phyloP scores from a whole-genome alignment of 2,329 filamentous ascomycete genomes.

The Akanthomyces lecanii region DNA sequence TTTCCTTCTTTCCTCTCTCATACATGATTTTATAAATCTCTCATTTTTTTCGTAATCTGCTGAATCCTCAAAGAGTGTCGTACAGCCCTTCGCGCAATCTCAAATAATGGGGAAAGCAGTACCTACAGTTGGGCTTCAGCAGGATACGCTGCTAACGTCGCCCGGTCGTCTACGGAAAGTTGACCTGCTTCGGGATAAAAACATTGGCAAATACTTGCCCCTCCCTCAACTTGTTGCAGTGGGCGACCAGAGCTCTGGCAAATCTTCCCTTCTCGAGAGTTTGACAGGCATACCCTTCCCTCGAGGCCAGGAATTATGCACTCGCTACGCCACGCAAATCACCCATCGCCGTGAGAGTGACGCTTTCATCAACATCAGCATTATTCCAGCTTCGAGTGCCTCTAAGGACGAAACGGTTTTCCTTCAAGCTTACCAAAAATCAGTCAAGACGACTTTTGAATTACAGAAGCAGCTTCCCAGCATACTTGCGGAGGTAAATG shows the following conservation, averaged over 20 bases:
- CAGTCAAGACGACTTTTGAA: constrained; percentile 21
- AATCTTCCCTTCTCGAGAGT: constrained; percentile 30
- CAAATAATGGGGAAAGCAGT: no score
- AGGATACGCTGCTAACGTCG: background rate
- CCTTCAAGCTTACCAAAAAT: background rate
- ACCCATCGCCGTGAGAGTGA: constrained; percentile 32
- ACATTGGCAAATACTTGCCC: constrained; percentile 23
- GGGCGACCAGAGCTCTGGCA: constrained; percentile 32
- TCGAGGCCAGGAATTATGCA: constrained; percentile 27
- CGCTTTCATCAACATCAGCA: constrained; percentile 38
- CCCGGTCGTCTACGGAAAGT: constrained; percentile 24
- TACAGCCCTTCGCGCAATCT: no score
- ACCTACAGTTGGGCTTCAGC: no score
- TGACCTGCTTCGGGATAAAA: constrained; percentile 26
- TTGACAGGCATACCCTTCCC: constrained; percentile 32
- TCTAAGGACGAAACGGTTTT: background rate
- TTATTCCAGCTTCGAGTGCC: constrained; percentile 33
- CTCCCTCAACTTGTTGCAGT: constrained; percentile 29
- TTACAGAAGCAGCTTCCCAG: constrained; percentile 32
- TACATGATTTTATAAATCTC: no score
- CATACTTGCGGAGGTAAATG: constrained; percentile 36
- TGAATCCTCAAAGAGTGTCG: no score
- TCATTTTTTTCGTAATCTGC: no score
- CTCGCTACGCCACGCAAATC: constrained; percentile 28
- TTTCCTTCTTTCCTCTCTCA: no score